phyloP scores from a whole-genome alignment of 768 basidiomycete genomes.

The Boletus sp. region DNA sequence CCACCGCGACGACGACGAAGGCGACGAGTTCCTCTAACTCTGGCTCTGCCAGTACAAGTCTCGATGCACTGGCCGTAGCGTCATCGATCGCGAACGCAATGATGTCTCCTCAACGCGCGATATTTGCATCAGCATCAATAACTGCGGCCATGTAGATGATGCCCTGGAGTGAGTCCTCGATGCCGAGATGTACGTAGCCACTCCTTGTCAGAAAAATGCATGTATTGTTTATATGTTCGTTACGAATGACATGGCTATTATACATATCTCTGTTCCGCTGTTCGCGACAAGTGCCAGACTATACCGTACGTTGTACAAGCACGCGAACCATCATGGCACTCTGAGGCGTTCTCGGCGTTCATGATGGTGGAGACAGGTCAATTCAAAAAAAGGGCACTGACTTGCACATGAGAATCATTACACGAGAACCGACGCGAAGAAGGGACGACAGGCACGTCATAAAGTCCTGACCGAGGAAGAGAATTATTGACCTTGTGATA shows the following conservation, averaged over 20 bases:
- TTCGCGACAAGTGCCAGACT: background rate
- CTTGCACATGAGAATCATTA: too few species aligned
- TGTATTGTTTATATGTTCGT: too few species aligned
- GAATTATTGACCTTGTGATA: background rate
- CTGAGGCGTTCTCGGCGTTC: too few species aligned
- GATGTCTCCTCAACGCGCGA: background rate
- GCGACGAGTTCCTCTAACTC: constrained; percentile 6
- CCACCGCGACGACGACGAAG: background rate
- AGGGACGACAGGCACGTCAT: background rate
- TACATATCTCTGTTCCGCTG: background rate
- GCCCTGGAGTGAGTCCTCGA: background rate
- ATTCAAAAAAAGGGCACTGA: too few species aligned
- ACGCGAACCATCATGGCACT: background rate
- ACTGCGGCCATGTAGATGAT: background rate
- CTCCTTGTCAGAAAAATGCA: background rate
- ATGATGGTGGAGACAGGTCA: too few species aligned
- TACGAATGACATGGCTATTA: background rate
- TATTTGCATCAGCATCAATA: background rate
- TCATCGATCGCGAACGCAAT: constrained; percentile 16
- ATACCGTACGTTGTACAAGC: background rate
- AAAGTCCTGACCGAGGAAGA: background rate
- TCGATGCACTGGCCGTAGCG: constrained; percentile 18
- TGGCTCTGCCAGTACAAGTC: background rate
- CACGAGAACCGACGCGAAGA: background rate
- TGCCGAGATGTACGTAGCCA: background rate